phyloP scores from a whole-genome alignment of 1,139 yeast genomes.

The Pichia sp. region DNA sequence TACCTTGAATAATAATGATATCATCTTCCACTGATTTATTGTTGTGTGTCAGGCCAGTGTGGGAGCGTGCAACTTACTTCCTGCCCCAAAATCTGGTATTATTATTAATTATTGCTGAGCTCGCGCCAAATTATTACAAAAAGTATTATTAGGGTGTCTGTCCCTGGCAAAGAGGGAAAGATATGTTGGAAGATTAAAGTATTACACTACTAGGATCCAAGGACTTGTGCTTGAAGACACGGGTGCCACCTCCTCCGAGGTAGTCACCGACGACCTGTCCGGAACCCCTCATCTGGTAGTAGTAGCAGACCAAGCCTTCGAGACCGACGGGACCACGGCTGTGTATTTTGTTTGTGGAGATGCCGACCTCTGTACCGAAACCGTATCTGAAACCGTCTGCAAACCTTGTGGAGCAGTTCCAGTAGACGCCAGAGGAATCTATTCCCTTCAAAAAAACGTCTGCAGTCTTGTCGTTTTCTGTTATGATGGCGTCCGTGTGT shows the following conservation, averaged over 20 bases:
- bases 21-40: neutral
- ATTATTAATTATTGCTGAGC: neutral
- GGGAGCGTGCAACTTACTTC: neutral
- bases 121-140: neutral
- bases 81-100: neutral
- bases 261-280: constrained; percentile 93
- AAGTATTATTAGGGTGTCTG: no score
- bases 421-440: constrained; percentile 96
- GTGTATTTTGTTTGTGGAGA: constrained; percentile 92
- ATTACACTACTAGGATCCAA: constrained; percentile 34
- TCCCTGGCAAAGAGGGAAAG: no score
- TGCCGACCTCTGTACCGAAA: constrained; percentile 97
- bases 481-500: constrained; percentile 90
- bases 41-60: neutral
- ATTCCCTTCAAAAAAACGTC: constrained; percentile 75
- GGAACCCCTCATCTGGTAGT: constrained; percentile 83
- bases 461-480: constrained; percentile 67
- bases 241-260: constrained; percentile 85
- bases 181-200: neutral
- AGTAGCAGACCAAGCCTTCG: constrained; percentile 94
- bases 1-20: neutral
- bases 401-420: constrained; percentile 96
- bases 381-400: constrained; percentile 99
- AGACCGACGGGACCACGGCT: constrained; percentile 98
- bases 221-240: constrained; percentile 72